phyloP scores from a whole-genome alignment of 2,329 filamentous ascomycete genomes.

The Trichoderma afroharzianum region DNA sequence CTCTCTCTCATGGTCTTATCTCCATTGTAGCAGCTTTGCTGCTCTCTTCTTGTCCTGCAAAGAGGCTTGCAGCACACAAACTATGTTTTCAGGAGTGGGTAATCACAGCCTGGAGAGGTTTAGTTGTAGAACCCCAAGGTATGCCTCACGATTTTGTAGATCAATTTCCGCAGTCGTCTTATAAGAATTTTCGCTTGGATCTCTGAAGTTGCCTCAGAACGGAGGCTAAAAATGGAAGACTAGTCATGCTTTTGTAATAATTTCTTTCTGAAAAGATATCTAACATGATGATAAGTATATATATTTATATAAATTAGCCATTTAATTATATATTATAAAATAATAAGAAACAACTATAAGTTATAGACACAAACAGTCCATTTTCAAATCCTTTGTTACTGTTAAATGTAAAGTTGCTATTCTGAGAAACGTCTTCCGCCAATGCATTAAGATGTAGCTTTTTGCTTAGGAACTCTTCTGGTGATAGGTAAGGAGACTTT shows the following conservation, averaged over 20 bases:
- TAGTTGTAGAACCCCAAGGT: background rate
- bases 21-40: background rate
- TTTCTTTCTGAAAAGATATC: background rate
- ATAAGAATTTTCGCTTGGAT: background rate
- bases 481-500: background rate
- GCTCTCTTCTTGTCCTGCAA: background rate
- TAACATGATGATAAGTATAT: background rate
- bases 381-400: background rate
- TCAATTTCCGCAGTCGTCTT: too few relatives aligned
- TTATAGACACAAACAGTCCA: background rate
- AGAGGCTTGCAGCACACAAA: background rate
- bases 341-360: background rate
- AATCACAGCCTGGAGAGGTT: background rate
- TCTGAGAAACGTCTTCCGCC: background rate
- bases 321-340: background rate
- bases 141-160: too few relatives aligned
- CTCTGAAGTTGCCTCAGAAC: background rate
- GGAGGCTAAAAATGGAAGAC: background rate
- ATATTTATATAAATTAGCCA: background rate
- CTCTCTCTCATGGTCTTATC: background rate
- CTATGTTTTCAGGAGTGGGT: background rate
- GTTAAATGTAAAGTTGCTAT: background rate
- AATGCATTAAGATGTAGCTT: background rate
- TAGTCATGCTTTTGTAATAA: background rate
- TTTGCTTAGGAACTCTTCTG: background rate